Base-by-base conservation (phyloP, 73 alveolate species). In the Blepharisma japonicum region DNA sequence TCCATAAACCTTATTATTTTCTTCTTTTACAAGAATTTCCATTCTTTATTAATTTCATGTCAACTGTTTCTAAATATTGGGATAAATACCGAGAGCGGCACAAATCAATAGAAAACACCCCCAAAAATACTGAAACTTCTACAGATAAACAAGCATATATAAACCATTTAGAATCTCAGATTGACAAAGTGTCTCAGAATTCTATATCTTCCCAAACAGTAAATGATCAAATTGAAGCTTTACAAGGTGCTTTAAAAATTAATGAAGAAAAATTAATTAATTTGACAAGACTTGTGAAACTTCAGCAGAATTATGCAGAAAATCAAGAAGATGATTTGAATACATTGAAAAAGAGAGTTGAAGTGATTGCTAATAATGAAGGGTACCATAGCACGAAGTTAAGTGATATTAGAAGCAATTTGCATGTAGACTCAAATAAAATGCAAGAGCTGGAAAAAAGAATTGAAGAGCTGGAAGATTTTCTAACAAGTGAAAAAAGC, bases 121-220 rank as follows among this genome's bases (percentile, higher is more conserved):
- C 14, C 0, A 61, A 61, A 25, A 18, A n/a, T 5, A 9, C 74
- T n/a, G 23, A 61, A 61, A n/a, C 0, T 9, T 53, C 76, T 80
- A 77, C 89, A 6, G 93, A 86, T 68, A 70, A 86, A 39, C 68
- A 86, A 55, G 89, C 93, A 50, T 86, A 86, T 53, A 79, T 86
- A 81, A 81, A 81, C 32, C 82, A 72, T 70, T 55, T 86, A 6
- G 93, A 86, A 51, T 80, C 74, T 32, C 82, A 86, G 56, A 79
- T 86, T 18, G 93, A 86, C 27, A 81, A 79, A 77, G 93, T 82
- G 14, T 72, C 86, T 45, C 55, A 55, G 14, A 81, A 89, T 6
- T 45, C 78, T 23, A 51, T 82, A 80, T 45, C 82, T 5, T 79
- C 78, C 53, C 68, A 82, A 45, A 86, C 77, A 6, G 82, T 86